Evolutionary conservation across 2,329 filamentous ascomycete species (phyloP), one percentile per base, ranked within the genome.

Genomic region (Hymenoscyphus occultus): DNA sequence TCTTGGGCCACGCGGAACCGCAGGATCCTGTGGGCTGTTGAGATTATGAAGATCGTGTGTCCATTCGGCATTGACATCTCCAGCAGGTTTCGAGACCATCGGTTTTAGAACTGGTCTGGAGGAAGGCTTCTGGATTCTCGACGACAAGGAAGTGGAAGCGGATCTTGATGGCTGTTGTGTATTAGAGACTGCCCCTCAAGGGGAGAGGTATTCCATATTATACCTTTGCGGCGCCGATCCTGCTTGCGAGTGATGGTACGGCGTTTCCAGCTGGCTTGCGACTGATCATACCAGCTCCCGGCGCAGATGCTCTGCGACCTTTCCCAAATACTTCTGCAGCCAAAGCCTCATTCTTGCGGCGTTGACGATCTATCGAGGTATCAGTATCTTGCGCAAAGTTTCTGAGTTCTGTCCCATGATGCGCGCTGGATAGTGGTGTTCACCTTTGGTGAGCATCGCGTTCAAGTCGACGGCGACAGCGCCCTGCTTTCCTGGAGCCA

Each of bases 221-320:
- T 81, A 87, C 87, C 85, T 93, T 93, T 73, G 85, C 86, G 60
- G 93, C 82, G 48, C 90, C 90, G 65, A 90, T 87, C 76, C 90
- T 85, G 77, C 88, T 90, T 63, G 90, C 86, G 60, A 93, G 83
- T 2, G 86, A 86, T 72, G 86, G 72, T 80, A 68, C 65, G 39
- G 56, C 57, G 61, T 83, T 74, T 19, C 31, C 60, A 40, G 48
- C 51, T 67, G 78, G 75, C 72, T 80, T 85, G 64, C 80, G 74
- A 65, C 77, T 82, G 56, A 78, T 77, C 6, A 74, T 70, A 39
- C 75, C 77, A 63, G 76, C 74, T 39, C 84, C 83, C 48, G 87
- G 79, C 13, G 79, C 83, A 73, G 84, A 89, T 61, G 83, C 77
- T 70, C 88, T 85, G 65, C 83, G 79, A 62, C 77, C 78, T 74